These are phyloP conservation scores for Penicillium turbatum DNA, from an alignment of 495 filamentous ascomycete species.

Conservation along the genomic window DNA sequence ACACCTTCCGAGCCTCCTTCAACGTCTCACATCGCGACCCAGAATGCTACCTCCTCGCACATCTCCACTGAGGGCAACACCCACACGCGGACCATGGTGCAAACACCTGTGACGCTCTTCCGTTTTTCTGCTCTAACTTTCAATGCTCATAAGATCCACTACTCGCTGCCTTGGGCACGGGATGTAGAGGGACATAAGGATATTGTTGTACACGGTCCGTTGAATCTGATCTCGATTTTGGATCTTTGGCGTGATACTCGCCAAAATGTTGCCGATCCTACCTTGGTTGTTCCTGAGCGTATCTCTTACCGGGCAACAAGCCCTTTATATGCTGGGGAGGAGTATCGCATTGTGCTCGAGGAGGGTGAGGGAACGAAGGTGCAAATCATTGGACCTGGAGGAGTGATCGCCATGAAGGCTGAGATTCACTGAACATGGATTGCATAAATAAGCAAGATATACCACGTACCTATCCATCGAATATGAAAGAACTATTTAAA, in stretches of 20 bases:
- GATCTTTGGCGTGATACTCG: constrained; percentile 58
- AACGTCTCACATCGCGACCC: constrained; percentile 19
- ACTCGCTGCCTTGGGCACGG: constrained; percentile 54
- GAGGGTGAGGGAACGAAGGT: constrained; percentile 26
- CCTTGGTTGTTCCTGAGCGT: constrained; percentile 37
- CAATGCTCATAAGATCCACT: constrained; percentile 71
- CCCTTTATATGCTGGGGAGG: constrained; percentile 57
- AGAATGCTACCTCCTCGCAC: constrained; percentile 19
- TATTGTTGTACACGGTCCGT: constrained; percentile 59
- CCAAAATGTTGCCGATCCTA: constrained; percentile 3
- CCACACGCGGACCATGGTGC: constrained; percentile 43
- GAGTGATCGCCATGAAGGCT: constrained; percentile 45
- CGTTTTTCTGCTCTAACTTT: constrained; percentile 70
- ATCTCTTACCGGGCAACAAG: constrained; percentile 56
- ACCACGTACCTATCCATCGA: too few relatives aligned
- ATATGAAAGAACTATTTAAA: too few relatives aligned
- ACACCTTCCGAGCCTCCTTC: constrained; percentile 11
- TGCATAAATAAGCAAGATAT: not conserved
- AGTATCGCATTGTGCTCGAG: constrained; percentile 43
- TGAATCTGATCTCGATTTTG: constrained; percentile 61
- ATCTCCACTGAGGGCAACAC: constrained; percentile 27
- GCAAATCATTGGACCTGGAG: constrained; percentile 41
- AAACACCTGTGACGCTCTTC: constrained; percentile 58
- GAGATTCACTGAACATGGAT: constrained; percentile 28
- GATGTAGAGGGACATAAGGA: constrained; percentile 56